phyloP scores from a whole-genome alignment of 2,329 filamentous ascomycete genomes.

The Dryadomyces quercivorus region DNA sequence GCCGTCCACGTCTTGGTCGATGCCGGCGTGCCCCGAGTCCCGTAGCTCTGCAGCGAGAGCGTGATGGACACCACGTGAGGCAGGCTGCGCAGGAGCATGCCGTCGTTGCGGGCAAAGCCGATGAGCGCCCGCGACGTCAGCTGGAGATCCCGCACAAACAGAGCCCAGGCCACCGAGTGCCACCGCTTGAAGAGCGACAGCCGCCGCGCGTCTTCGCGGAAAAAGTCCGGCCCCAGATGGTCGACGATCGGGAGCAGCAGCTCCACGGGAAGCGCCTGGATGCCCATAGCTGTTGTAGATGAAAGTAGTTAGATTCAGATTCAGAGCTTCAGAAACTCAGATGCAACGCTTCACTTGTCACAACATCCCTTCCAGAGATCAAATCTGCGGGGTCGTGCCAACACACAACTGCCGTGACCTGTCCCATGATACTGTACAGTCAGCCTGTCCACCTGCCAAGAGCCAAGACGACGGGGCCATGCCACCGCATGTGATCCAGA shows the following conservation, averaged over 20 bases:
- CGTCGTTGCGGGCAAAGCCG: neutral
- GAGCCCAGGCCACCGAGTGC: neutral
- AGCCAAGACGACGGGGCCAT: too few relatives aligned
- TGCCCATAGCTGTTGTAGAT: too few relatives aligned
- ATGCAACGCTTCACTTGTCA: too few relatives aligned
- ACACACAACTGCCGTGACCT: too few relatives aligned
- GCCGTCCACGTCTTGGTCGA: neutral
- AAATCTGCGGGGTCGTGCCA: too few relatives aligned
- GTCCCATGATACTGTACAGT: too few relatives aligned
- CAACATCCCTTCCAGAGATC: too few relatives aligned
- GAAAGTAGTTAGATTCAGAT: too few relatives aligned
- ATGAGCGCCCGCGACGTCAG: neutral
- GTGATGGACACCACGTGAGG: neutral
- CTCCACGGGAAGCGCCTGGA: neutral
- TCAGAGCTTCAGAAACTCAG: too few relatives aligned
- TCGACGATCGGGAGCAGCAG: neutral
- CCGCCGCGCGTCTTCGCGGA: neutral
- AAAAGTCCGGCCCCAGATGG: neutral
- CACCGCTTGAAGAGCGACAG: neutral
- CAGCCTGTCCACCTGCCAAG: too few relatives aligned
- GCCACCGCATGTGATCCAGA: too few relatives aligned
- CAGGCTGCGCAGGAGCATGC: neutral
- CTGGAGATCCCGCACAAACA: neutral
- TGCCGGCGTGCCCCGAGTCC: too few relatives aligned
- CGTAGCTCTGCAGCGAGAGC: neutral